Percentiles rank a stretch among this genome's conserved stretches.
Evolutionary conservation across 345 rosid species (phyloP).

Genomic region (Eucalyptus grandis): DNA sequence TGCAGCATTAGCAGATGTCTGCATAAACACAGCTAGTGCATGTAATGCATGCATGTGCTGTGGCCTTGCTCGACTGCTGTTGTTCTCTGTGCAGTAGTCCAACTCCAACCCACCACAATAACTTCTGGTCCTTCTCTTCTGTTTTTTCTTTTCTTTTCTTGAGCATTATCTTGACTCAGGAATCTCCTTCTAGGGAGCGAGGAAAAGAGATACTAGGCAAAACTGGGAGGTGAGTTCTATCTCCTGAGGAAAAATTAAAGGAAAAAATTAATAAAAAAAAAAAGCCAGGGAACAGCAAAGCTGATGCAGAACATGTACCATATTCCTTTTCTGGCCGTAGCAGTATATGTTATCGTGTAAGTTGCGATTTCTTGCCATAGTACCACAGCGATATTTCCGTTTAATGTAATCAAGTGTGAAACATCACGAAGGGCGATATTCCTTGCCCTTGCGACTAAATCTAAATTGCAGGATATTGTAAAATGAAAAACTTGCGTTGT

Average conservation of each 20-base stretch:
- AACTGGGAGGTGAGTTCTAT: not conserved
- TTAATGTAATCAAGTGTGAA: not conserved
- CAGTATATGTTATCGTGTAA: not conserved
- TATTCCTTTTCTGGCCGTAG: not conserved
- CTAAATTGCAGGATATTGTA: not conserved
- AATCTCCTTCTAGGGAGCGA: not conserved
- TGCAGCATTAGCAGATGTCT: not conserved
- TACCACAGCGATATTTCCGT: not conserved
- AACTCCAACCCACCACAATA: not conserved
- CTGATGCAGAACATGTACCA: not conserved
- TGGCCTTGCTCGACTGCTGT: not conserved
- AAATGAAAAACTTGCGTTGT: not conserved
- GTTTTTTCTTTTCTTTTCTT: not conserved
- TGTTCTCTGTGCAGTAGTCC: not conserved
- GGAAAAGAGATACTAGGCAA: not conserved
- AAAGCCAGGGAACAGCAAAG: not conserved
- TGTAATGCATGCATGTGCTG: not conserved
- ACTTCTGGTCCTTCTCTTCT: not conserved
- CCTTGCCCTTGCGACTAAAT: not conserved
- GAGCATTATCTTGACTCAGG: not conserved
- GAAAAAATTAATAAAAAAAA: not conserved
- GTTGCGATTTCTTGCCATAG: not conserved
- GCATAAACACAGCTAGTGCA: not conserved
- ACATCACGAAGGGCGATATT: not conserved
- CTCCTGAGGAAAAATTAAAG: not conserved